Base-by-base conservation (phyloP, 331 rosid genomes). In the Rhamnella rubrinervis region DNA sequence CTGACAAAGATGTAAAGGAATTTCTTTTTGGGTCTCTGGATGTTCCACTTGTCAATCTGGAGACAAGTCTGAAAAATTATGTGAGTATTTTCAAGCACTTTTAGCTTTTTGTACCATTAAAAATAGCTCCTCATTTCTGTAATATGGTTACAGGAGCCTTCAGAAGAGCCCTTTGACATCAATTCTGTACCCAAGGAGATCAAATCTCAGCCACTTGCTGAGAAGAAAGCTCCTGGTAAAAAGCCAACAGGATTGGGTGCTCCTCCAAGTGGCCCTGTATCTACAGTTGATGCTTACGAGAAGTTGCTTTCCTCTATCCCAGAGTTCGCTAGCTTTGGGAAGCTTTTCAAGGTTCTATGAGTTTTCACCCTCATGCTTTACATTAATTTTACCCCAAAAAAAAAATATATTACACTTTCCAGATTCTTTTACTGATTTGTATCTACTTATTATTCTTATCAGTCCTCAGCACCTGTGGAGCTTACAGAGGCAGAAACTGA, bases 401-500 rank as follows among this genome's bases (percentile, higher is more conserved):
- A n/a, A n/a, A n/a, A n/a, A n/a, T 60, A 38, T 58, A 68, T 71
- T 78, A 56, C 50, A 59, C 49, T 19, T 37, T 71, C 58, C 57
- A 76, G 39, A 16, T 49, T 23, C 25, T 46, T 37, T 60, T 46
- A 23, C 19, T 38, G 65, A 47, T 26, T 14, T 68, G 51, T 46
- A 58, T 67, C 66, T 67, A 66, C 39, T 60, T 68, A 14, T 75
- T 71, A 6, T 64, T 55, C 70, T 63, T 84, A 63, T 63, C 95
- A 95, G 99, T 89, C 99, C 75, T 91, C 99, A 41, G 88, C 86
- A 74, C 88, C 96, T 35, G 95, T 89, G 82, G 99, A 95, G 81
- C 93, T 95, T 64, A 95, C 99, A 69, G 99, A 95, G 80, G 91
- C 99, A 15, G 99, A 95, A 88, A 95, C 99, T 21, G 99, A 95